Base-by-base conservation (phyloP, 495 filamentous ascomycete genomes). In the Aspergillus avenaceus region DNA sequence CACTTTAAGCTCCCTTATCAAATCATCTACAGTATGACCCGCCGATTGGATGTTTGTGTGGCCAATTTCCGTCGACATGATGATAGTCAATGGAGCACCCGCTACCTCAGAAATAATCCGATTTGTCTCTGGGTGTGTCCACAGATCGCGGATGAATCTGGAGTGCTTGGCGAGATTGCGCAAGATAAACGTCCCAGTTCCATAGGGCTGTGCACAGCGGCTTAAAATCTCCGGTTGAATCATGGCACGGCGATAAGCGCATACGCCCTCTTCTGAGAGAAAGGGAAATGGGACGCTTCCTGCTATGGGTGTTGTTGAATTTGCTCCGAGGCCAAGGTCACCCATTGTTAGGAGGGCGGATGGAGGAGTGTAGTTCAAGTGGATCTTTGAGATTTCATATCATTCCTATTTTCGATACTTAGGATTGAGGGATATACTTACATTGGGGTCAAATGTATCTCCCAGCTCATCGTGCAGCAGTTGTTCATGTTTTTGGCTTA, bases 11-110 rank as follows among this genome's bases (percentile, higher is more conserved):
- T 58, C 58, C 5, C 22, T 52, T 0, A 52, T n/a, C 44, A 59
- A 57, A 27, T 67, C 58, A 12, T 42, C 22, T 4, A 62, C 59
- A 4, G 50, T 54, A 8, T 45, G 9, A 18, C 61, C 49, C 18
- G 59, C 45, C 1, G 16, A 7, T 23, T 71, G 67, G 16, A 68
- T 59, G 27, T 70, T 70, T 0, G 65, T 65, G 53, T 70, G 66
- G 0, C 61, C 65, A 9, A 70, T 61, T 26, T 70, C 66, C 1
- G 56, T 62, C 5, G 62, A 53, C 65, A 70, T 63, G 12, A 63
- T 46, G 4, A 61, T 37, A 19, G 55, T 58, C 26, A 70, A 38
- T 19, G 59, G 53, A 1, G 68, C 61, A 5, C 63, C 65, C 0
- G 48, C 51, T 18, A 55, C 56, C 2, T 63, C 56, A 19, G 56